Evolutionary conservation across 2,329 filamentous ascomycete genomes (phyloP).

Genomic region (Cordyceps pruinosa): DNA sequence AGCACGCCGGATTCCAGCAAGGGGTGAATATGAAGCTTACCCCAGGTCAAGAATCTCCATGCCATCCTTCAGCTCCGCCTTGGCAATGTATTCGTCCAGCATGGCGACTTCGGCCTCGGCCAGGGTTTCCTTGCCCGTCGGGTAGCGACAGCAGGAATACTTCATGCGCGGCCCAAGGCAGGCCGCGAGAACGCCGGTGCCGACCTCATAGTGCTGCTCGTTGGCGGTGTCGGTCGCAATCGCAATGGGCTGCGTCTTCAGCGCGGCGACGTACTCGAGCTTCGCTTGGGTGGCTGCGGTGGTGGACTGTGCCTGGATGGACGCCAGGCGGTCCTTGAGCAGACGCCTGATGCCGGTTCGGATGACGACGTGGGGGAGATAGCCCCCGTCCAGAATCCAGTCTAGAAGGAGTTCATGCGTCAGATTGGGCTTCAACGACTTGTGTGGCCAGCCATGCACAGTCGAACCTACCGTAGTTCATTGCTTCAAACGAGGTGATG

Average conservation of each 20-base stretch:
- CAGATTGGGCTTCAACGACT: neutral
- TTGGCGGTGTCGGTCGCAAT: constrained; percentile 60
- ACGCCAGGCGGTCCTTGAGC: constrained; percentile 50
- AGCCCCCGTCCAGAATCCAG: constrained; percentile 57
- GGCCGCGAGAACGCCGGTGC: constrained; percentile 53
- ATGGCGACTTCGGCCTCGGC: constrained; percentile 61
- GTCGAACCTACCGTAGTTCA: constrained; percentile 4
- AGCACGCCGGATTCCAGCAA: neutral
- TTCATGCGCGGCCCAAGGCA: constrained; percentile 65
- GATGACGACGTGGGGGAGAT: constrained; percentile 56
- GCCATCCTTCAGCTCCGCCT: constrained; percentile 51
- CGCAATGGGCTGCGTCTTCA: constrained; percentile 59
- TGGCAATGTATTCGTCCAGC: constrained; percentile 55
- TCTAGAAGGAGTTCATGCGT: constrained; percentile 28
- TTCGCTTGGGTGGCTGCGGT: constrained; percentile 49
- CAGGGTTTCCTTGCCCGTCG: constrained; percentile 54
- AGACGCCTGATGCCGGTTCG: constrained; percentile 60
- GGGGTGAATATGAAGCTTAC: constrained; percentile 27
- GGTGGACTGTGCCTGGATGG: constrained; percentile 48
- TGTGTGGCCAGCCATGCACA: no score
- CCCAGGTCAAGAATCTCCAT: constrained; percentile 58
- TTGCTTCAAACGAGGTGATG: neutral
- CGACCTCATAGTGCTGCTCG: constrained; percentile 66
- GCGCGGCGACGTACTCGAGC: constrained; percentile 53
- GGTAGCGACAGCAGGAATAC: constrained; percentile 62